phyloP scores from a whole-genome alignment of 495 filamentous ascomycete species.

The Sordaria brevicollis region DNA sequence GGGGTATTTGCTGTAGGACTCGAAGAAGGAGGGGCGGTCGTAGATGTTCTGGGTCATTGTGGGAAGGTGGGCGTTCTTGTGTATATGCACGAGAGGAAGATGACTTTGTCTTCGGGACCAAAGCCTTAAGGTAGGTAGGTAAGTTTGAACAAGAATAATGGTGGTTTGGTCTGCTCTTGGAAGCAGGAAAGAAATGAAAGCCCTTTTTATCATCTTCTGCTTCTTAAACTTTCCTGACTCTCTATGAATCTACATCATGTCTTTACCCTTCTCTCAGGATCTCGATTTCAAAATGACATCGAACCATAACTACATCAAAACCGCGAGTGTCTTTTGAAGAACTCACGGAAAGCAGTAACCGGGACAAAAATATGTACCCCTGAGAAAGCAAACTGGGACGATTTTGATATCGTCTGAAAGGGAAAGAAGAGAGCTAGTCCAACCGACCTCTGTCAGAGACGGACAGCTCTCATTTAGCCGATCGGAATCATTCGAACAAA shows the following conservation, averaged over 20 bases:
- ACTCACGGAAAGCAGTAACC: background rate
- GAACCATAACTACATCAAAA: background rate
- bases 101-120: too few relatives aligned
- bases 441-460: background rate
- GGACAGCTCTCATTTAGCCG: background rate
- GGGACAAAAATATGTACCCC: background rate
- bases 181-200: background rate
- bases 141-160: background rate
- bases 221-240: too few relatives aligned
- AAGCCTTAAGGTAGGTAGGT: too few relatives aligned
- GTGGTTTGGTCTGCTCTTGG: background rate
- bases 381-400: background rate
- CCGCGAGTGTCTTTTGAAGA: background rate
- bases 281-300: background rate
- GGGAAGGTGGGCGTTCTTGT: too few relatives aligned
- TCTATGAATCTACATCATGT: background rate
- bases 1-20: conserved; percentile 22
- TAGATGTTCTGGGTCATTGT: conserved; percentile 30
- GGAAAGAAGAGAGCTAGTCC: background rate
- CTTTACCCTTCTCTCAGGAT: background rate
- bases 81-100: background rate
- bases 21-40: conserved; percentile 23
- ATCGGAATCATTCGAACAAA: background rate
- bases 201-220: background rate
- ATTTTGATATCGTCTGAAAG: background rate